These are phyloP conservation scores for Teratosphaeria viscida DNA, from an alignment of 2,329 filamentous ascomycete genomes.

Conservation along the genomic window DNA sequence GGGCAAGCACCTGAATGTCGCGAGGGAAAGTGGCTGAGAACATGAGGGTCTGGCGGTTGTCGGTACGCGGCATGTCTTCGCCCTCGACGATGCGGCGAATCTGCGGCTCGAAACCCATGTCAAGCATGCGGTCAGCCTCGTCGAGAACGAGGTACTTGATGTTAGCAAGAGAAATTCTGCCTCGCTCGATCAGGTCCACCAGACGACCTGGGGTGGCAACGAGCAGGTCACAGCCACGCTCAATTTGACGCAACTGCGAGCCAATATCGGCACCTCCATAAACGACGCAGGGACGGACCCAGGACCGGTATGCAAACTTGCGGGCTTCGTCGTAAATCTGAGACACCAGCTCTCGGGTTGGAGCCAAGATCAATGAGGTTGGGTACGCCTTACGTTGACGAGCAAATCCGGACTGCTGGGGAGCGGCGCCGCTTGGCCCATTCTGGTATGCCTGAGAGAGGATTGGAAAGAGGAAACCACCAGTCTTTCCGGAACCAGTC, in stretches of 20 bases:
- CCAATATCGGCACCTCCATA: conserved; percentile 99
- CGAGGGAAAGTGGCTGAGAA: conserved; percentile 98
- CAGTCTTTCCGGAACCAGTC: conserved; percentile 99
- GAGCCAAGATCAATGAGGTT: conserved; percentile 88
- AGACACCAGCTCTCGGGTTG: conserved; percentile 95
- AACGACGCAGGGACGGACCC: conserved; percentile 96
- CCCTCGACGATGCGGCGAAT: conserved; percentile 97
- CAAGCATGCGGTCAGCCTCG: conserved; percentile 99
- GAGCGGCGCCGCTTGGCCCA: conserved; percentile 64
- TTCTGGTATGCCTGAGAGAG: conserved; percentile 93
- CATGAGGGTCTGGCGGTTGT: conserved; percentile 93
- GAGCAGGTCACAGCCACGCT: conserved; percentile 91
- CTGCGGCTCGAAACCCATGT: conserved; percentile 99
- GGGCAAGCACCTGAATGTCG: conserved; percentile 97
- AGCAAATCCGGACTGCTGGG: conserved; percentile 61
- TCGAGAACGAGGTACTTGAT: conserved; percentile 99
- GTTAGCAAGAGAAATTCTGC: conserved; percentile 91
- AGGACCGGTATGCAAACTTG: conserved; percentile 98
- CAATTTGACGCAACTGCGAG: conserved; percentile 94
- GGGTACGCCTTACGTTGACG: conserved; percentile 97
- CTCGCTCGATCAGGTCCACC: conserved; percentile 95
- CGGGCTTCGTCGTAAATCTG: conserved; percentile 97
- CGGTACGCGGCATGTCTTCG: conserved; percentile 86
- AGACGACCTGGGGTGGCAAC: conserved; percentile 96
- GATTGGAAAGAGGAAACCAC: conserved; percentile 98